Base-by-base conservation (phyloP, 257 asterid species). In the Anisodus tanguticus region DNA sequence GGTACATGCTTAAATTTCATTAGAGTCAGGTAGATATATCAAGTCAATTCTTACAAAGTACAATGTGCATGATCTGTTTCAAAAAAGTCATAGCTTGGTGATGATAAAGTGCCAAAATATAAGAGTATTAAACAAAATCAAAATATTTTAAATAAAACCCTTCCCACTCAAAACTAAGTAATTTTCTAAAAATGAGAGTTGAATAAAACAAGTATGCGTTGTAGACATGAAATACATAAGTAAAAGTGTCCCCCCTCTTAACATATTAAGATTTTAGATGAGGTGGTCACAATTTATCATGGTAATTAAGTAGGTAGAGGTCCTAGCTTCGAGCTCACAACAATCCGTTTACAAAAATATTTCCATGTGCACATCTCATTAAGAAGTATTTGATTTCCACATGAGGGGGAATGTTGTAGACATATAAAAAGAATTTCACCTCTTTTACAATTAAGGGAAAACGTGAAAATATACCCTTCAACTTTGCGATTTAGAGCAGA, bases 1-100 rank as follows among this genome's bases (percentile, higher is more conserved):
- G 97, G 98, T 89, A 82, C 89, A 82, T 69, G 59, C 31, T 81
- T 43, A 81, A 51, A 53, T 77, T 53, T 31, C 31, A 26, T 53
- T 12, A 13, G 17, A 22, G 13, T 53, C 19, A 6, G 62, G 7
- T 74, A 49, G 45, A 74, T 74, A 49, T 74, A 15, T 76, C 63
- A 77, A 26, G 15, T 53, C 82, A 77, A 53, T 45, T 71, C 16
- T 71, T 71, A 5, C 79, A 6, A 71, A 69, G 58, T 71, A 71
- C 79, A 45, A 5, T 45, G 58, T n/a, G 78, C 55, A 9, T 17
- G 39, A 70, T 43, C 57, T 45, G 57, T 71, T 71, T n/a, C 17
- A 9, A n/a, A 43, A n/a, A 71, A 71, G 39, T 43, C 58, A 1
- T 53, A 53, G 13, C 82, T 8, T 53, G 82, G 82, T 53, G 82